phyloP scores from a whole-genome alignment of 1,284 basidiomycete species.

The Fomes fomentarius region DNA sequence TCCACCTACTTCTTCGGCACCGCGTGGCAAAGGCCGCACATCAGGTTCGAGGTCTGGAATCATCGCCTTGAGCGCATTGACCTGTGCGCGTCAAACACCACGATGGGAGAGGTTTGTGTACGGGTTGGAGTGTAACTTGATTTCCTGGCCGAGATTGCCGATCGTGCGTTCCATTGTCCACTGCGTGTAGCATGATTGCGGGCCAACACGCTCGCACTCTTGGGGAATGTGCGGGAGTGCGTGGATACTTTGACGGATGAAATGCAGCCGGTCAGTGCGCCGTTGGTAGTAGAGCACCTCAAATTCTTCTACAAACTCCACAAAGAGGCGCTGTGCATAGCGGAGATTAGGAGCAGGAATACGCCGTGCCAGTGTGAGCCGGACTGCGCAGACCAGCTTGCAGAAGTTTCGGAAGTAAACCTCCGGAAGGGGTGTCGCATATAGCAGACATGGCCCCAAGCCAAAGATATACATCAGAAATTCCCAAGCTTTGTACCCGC shows the following conservation, averaged over 20 bases:
- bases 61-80: slow-evolving; percentile 28
- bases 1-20: background rate
- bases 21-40: background rate
- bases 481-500: slow-evolving; percentile 37
- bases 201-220: slow-evolving; percentile 23
- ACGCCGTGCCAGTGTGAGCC: slow-evolving; percentile 14
- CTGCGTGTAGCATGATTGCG: slow-evolving; percentile 17
- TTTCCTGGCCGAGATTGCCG: slow-evolving; percentile 27
- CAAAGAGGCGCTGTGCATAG: slow-evolving; percentile 1
- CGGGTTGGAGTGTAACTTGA: slow-evolving; percentile 26
- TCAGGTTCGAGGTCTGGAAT: slow-evolving; percentile 14
- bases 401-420: slow-evolving; percentile 28
- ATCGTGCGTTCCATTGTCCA: slow-evolving; percentile 30
- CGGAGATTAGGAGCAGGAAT: background rate
- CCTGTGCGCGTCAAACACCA: slow-evolving; percentile 10
- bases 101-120: slow-evolving; percentile 26
- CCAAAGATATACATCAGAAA: slow-evolving; percentile 27
- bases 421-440: slow-evolving; percentile 3
- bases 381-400: slow-evolving; percentile 23
- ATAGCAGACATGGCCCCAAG: slow-evolving; percentile 26
- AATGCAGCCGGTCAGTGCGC: slow-evolving; percentile 24
- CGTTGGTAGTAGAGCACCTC: slow-evolving; percentile 29
- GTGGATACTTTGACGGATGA: slow-evolving; percentile 28
- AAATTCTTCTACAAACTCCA: slow-evolving; percentile 24
- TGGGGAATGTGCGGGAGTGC: slow-evolving; percentile 16